A percentile compares a stretch with the other conserved stretches of the same genome.
phyloP scores from a whole-genome alignment of 1,284 basidiomycete genomes.

The Melampsora abietis-canadensis region DNA sequence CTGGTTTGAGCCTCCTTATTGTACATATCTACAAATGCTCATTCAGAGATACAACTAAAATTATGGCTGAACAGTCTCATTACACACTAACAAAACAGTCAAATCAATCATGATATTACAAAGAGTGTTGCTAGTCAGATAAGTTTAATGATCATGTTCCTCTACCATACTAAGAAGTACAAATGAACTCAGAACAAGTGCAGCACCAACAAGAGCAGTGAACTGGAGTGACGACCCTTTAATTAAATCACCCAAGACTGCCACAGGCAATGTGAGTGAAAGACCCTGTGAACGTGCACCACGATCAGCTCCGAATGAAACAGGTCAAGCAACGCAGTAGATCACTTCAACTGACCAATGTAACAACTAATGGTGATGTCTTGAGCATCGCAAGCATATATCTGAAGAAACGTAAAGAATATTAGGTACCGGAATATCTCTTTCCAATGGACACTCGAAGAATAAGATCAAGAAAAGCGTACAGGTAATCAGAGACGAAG shows the following conservation, averaged over 20 bases:
- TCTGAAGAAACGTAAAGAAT: not conserved
- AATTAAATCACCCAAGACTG: conserved; percentile 73
- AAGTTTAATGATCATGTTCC: not conserved
- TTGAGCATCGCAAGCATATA: conserved; percentile 77
- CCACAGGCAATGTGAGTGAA: conserved; percentile 88
- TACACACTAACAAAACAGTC: too few species aligned
- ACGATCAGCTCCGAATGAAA: not conserved
- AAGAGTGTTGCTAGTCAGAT: too few species aligned
- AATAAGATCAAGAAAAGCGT: not conserved
- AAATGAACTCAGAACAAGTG: conserved; percentile 33
- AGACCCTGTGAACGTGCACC: conserved; percentile 84
- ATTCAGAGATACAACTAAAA: too few species aligned
- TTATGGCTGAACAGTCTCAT: too few species aligned
- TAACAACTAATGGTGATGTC: conserved; percentile 64
- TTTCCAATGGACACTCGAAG: not conserved
- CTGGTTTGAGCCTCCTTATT: too few species aligned
- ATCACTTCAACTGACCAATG: conserved; percentile 12
- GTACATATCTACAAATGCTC: too few species aligned
- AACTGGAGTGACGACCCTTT: conserved; percentile 56
- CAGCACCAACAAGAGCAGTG: conserved; percentile 22
- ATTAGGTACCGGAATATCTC: not conserved
- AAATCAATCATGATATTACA: too few species aligned
- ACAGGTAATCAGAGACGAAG: conserved; percentile 42
- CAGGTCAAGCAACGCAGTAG: not conserved
- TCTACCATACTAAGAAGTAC: conserved; percentile 37